phyloP scores from a whole-genome alignment of 2,329 filamentous ascomycete species.

The Cladosporium velox region DNA sequence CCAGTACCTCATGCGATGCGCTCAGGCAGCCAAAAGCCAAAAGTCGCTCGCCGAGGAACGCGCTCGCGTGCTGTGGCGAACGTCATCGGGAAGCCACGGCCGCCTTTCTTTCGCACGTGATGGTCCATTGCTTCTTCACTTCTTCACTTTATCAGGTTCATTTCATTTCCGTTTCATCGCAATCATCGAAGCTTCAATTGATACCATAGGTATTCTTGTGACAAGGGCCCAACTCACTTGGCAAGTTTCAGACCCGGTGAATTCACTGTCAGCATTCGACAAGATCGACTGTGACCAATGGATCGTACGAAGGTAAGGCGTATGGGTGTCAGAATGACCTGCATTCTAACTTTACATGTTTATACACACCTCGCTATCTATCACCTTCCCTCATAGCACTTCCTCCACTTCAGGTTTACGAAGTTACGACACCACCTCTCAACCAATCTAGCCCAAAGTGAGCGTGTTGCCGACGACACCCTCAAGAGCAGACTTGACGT shows the following conservation, averaged over 20 bases:
- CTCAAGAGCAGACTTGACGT: slow-evolving; percentile 43
- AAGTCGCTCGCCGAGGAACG: slow-evolving; percentile 2
- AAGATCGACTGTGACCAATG: neutral
- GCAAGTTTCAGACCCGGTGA: neutral
- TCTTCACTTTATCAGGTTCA: neutral
- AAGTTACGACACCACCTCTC: no score
- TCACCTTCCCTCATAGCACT: neutral
- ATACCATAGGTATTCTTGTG: neutral
- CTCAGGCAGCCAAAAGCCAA: neutral
- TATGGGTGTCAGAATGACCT: neutral
- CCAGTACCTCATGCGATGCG: neutral
- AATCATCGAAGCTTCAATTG: neutral
- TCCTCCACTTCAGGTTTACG: neutral
- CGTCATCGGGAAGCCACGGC: neutral
- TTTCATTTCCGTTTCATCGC: neutral
- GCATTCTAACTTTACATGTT: neutral
- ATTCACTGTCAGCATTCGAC: neutral
- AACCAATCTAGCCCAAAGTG: slow-evolving; percentile 29
- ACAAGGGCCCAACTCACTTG: neutral
- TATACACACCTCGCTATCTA: neutral
- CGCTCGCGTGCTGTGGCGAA: neutral
- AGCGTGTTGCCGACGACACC: slow-evolving; percentile 44
- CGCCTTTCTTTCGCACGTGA: neutral
- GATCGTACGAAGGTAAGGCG: neutral
- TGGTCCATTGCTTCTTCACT: neutral